Conservation (phyloP, 106 monocot species). For the Acorus gramineus region DNA sequence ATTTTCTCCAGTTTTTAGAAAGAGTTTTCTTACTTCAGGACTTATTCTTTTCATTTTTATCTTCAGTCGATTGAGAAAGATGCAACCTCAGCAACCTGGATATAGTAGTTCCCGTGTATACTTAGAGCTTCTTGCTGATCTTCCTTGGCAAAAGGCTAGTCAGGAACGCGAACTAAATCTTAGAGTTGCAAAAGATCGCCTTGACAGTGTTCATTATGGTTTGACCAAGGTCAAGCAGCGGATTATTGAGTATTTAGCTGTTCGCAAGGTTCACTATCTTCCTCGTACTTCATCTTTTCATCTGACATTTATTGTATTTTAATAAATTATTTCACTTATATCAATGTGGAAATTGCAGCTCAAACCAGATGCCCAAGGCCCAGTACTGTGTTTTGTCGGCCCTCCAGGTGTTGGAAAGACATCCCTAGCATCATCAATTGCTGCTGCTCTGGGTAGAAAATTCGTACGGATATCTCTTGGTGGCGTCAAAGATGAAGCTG, state of each 20-base stretch:
- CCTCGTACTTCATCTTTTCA: not conserved
- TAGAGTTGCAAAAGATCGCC: slow-evolving; percentile 76
- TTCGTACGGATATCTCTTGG: slow-evolving; percentile 93
- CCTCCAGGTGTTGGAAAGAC: slow-evolving; percentile 99
- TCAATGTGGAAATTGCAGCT: slow-evolving; percentile 48
- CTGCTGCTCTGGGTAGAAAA: slow-evolving; percentile 82
- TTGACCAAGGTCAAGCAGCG: slow-evolving; percentile 92
- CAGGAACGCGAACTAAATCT: slow-evolving; percentile 87
- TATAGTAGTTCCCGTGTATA: slow-evolving; percentile 93
- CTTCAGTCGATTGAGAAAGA: slow-evolving; percentile 77
- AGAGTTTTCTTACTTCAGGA: not conserved
- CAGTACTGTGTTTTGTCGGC: slow-evolving; percentile 96
- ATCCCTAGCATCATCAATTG: slow-evolving; percentile 97
- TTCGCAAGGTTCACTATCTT: slow-evolving; percentile 61
- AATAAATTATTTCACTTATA: slow-evolving; percentile 7
- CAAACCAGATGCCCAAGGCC: slow-evolving; percentile 96
- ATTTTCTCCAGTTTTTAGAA: not conserved
- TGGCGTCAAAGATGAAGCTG: slow-evolving; percentile 98
- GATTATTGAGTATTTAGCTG: slow-evolving; percentile 96
- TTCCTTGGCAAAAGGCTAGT: slow-evolving; percentile 95
- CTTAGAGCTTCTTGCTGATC: slow-evolving; percentile 90
- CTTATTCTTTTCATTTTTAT: slow-evolving; percentile 5
- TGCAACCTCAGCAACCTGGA: slow-evolving; percentile 99
- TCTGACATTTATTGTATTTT: not conserved
- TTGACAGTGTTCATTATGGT: slow-evolving; percentile 91